phyloP scores from a whole-genome alignment of 164 flowering plant genomes.

The Platanus orientalis region DNA sequence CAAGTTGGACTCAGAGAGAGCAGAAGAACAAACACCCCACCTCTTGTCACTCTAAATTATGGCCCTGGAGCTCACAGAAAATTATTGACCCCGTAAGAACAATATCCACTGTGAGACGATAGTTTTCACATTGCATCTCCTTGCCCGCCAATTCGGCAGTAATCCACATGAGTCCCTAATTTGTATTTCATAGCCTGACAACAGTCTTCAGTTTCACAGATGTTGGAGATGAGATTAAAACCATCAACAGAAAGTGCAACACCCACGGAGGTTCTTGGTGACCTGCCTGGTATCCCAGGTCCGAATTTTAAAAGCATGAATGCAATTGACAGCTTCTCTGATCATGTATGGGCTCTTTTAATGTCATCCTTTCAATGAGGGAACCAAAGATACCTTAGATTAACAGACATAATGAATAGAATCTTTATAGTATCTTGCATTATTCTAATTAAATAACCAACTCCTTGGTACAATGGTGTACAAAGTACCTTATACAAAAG shows the following conservation, averaged over 20 bases:
- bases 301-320: background rate
- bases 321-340: background rate
- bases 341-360: background rate
- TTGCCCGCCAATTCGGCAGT: conserved; percentile 9
- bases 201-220: conserved; percentile 6
- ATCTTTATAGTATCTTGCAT: no score
- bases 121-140: background rate
- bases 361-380: no score
- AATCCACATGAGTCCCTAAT: conserved; percentile 13
- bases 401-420: no score
- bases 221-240: conserved; percentile 17
- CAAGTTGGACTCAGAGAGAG: background rate
- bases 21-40: background rate
- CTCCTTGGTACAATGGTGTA: background rate
- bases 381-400: no score
- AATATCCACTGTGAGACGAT: no score
- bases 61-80: no score
- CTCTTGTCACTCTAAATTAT: no score
- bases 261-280: conserved; percentile 18
- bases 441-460: background rate
- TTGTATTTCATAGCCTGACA: conserved; percentile 18
- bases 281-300: conserved; percentile 12
- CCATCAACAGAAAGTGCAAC: conserved; percentile 13
- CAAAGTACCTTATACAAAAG: background rate
- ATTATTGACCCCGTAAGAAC: no score